Base-by-base conservation (phyloP, 768 basidiomycete species). In the Rhodotorula babjevae region DNA sequence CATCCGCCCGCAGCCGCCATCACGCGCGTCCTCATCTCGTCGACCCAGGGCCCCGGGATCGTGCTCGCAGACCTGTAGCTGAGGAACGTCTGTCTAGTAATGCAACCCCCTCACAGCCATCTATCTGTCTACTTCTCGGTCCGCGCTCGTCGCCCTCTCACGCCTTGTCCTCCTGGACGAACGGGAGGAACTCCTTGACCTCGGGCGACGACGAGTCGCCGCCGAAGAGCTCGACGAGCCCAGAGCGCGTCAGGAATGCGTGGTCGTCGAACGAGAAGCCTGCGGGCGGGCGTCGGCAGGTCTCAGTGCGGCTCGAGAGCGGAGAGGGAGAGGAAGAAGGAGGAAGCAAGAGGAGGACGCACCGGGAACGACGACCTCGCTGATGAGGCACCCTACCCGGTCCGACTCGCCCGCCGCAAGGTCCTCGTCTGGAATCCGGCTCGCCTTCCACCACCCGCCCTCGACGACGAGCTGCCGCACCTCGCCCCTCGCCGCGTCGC, bases 21-120 rank as follows among this genome's bases (percentile, higher is more conserved):
- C 78, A 85, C 83, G n/a, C 88, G 87, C 75, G 89, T 93, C 33
- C 84, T 91, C 77, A 85, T 96, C 53, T 94, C 91, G 80, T 90
- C 92, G 36, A 86, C 86, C 42, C 89, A 89, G 77, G 92, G 92
- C 27, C 93, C 93, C n/a, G 90, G 90, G 25, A 93, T 96, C 80
- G 89, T 87, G 77, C 86, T 96, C 81, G 86, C 87, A 67, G 93
- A 93, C 83, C 77, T 80, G 27, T 77, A 70, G 84, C 25, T 56
- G 2, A 44, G 29, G 7, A 40, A 44, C 40, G 9, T n/a, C 61
- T 29, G 29, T 21, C 19, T 42, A 40, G n/a, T 31, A 36, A 36
- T 36, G 36, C 36, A 36, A 36, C 36, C 9, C 36, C 9, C 36
- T 4, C 36, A 36, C 36, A 9, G 36, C 9, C 36, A 36, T 36